phyloP scores from a whole-genome alignment of 495 filamentous ascomycete species.

The Xylaria flabelliformis region DNA sequence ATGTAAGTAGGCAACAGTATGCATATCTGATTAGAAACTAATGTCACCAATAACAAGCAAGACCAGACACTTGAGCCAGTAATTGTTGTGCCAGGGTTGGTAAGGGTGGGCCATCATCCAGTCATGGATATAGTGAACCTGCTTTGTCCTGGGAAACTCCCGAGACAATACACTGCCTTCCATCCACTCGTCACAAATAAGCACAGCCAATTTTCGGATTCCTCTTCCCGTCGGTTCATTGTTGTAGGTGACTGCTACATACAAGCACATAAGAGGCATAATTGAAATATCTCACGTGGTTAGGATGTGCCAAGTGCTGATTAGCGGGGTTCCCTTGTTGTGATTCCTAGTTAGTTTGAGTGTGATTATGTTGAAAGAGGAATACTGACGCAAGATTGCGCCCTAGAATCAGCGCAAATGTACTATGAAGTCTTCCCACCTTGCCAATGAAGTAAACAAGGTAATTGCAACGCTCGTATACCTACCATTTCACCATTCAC shows the following conservation, averaged over 20 bases:
- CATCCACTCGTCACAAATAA: not conserved
- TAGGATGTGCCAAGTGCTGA: not conserved
- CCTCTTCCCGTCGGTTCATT: not conserved
- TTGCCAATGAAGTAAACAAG: too few relatives aligned
- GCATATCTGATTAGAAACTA: not conserved
- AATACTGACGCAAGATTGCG: not conserved
- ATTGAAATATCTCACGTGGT: not conserved
- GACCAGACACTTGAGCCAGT: not conserved
- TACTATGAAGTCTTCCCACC: not conserved
- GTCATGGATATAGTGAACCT: not conserved
- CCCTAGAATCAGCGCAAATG: not conserved
- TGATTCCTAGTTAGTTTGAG: not conserved
- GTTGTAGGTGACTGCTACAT: not conserved
- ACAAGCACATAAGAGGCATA: not conserved
- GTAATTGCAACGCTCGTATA: too few relatives aligned
- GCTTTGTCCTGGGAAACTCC: not conserved
- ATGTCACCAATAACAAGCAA: not conserved
- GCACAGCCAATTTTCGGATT: not conserved
- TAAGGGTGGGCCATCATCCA: not conserved
- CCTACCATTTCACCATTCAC: too few relatives aligned
- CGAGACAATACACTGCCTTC: not conserved
- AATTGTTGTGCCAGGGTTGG: not conserved
- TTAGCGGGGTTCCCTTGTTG: not conserved
- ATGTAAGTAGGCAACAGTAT: not conserved
- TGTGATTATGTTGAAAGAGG: not conserved